These are phyloP conservation scores for Eucalyptus camaldulensis DNA, from an alignment of 345 rosid genomes.

Conservation along the genomic window DNA sequence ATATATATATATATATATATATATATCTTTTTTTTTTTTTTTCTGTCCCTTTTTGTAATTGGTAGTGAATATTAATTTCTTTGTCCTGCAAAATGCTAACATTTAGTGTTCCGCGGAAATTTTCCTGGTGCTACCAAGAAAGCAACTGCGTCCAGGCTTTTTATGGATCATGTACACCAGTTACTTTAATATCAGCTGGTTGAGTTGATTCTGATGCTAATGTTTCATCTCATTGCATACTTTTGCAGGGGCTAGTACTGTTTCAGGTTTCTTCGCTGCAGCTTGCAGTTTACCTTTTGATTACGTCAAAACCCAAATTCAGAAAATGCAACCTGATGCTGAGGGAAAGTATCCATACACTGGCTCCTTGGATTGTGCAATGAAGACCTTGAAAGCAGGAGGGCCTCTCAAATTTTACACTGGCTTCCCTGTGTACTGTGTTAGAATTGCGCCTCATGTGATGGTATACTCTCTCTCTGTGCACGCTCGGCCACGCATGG, in stretches of 20 bases:
- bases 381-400: slow-evolving; percentile 80
- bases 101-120: background rate
- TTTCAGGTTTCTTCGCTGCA: slow-evolving; percentile 87
- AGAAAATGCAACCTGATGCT: slow-evolving; percentile 99
- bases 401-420: slow-evolving; percentile 93
- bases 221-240: background rate
- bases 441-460: slow-evolving; percentile 96
- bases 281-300: slow-evolving; percentile 98
- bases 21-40: too few species aligned
- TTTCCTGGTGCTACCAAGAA: background rate
- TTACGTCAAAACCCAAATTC: slow-evolving; percentile 96
- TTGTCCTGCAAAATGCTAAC: background rate
- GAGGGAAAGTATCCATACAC: slow-evolving; percentile 82
- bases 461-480: slow-evolving; percentile 42
- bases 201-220: background rate
- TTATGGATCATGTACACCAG: background rate
- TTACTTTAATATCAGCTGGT: background rate
- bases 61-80: background rate
- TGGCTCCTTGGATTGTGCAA: slow-evolving; percentile 78
- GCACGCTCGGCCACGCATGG: background rate
- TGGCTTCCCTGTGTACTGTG: slow-evolving; percentile 95
- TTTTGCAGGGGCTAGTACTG: slow-evolving; percentile 75
- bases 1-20: too few species aligned
- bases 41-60: background rate
- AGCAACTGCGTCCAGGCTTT: background rate